Evolutionary conservation across 371 early-diverging fungal genomes (phyloP), one percentile per base, ranked within the genome.

Genomic region (Umbelopsis sp.): DNA sequence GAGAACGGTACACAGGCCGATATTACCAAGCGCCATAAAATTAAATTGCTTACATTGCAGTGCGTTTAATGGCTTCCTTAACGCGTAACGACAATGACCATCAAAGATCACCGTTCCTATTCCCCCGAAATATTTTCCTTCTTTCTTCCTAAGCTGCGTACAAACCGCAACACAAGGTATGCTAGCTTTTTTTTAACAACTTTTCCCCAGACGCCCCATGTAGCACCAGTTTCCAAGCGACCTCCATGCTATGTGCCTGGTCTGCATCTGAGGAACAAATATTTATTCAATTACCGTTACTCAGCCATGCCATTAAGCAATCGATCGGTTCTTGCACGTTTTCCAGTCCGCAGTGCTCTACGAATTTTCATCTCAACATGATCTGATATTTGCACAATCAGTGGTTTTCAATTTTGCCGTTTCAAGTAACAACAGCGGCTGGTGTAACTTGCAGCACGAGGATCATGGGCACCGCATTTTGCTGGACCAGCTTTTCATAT

Each of bases 1-100:
- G 57, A 57, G 57, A 57, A 57, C 57, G 57, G 32, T 18, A 35
- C 35, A 57, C 57, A 35, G 57, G 11, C 18, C 29, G 57, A 57
- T 14, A 57, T 57, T 57, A 57, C 35, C 20, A 53, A 18, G 20
- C 48, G 48, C 48, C 35, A 16, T 16, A 35, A 18, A 57, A 11
- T 18, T 57, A 57, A 22, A 29, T 41, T 41, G 41, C 41, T 22
- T 41, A 12, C 41, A 41, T 41, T 41, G 41, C 41, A 41, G 12
- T 41, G 41, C 7, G 7, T 41, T 7, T 1, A 7, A 41, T 12
- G n/a, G 35, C 18, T 35, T 12, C 35, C 35, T 14, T 18, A 35
- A 35, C 14, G 18, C 10, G 16, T 12, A 12, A 57, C 12, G 57
- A 32, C 57, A 57, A 32, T 57, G 37, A 29, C 32, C 18, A n/a